Percentiles rank a stretch among this genome's conserved stretches.
phyloP scores from a whole-genome alignment of 805 yeast genomes.

The Candida ortonii region DNA sequence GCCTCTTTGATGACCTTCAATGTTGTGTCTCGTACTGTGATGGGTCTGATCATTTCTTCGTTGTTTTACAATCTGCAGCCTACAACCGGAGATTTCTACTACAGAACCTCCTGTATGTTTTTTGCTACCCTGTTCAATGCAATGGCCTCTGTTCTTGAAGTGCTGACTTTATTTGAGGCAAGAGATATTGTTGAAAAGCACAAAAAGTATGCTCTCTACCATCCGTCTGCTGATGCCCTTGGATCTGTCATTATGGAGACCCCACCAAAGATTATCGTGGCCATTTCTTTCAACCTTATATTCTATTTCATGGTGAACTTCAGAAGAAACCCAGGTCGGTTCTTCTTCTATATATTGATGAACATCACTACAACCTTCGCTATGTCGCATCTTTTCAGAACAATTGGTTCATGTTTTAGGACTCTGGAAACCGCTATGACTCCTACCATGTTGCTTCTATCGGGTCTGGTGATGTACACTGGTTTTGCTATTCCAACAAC shows the following conservation, averaged over 20 bases:
- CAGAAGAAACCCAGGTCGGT: conserved; percentile 49
- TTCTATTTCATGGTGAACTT: conserved; percentile 54
- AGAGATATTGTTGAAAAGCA: conserved; percentile 60
- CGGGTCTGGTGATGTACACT: conserved; percentile 47
- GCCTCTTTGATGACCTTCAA: conserved; percentile 44
- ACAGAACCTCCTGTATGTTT: conserved; percentile 63
- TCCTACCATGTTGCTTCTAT: conserved; percentile 50
- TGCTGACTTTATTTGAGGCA: conserved; percentile 51
- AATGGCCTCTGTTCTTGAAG: conserved; percentile 57
- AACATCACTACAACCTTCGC: conserved; percentile 42
- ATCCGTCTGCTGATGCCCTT: conserved; percentile 58
- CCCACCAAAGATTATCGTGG: conserved; percentile 46
- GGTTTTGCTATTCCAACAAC: conserved; percentile 60
- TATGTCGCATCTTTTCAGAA: conserved; percentile 55
- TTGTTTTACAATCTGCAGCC: conserved; percentile 50
- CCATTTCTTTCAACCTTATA: conserved; percentile 46
- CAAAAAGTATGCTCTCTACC: conserved; percentile 52
- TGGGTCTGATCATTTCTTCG: conserved; percentile 57
- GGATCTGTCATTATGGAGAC: conserved; percentile 59
- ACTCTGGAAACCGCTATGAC: conserved; percentile 55
- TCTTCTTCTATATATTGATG: conserved; percentile 51
- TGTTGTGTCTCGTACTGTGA: conserved; percentile 43
- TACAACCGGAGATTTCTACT: conserved; percentile 47
- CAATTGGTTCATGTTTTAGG: conserved; percentile 47
- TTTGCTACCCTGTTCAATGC: conserved; percentile 64